Base-by-base conservation (phyloP, 2,329 filamentous ascomycete species). In the Sclerotinia nivalis region DNA sequence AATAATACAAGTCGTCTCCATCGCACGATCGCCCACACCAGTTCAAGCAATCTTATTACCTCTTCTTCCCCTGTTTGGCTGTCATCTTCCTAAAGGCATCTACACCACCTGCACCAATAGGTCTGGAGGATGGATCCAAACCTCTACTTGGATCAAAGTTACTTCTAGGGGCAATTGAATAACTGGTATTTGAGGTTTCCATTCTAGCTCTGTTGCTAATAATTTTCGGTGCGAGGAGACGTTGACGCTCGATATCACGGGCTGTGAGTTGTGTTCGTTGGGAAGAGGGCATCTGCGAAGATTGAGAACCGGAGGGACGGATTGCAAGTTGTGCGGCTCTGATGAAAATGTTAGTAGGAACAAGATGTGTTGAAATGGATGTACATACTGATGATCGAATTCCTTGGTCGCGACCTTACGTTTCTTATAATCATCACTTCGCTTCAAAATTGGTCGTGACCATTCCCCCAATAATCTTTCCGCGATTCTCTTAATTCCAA, bases 371-470 rank as follows among this genome's bases (percentile, higher is more conserved):
- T 66, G 28, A 60, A 64, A 43, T 59, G 22, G 12, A 31, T 40
- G 68, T 61, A 84, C 86, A 70, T 84, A 89, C 88, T 85, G 82
- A 75, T 88, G 85, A 77, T 90, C 88, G 73, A 87, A 89, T 68
- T 89, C 87, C 71, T 86, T 86, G 22, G 86, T 88, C 77, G 88
- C 84, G 55, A 90, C 83, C 72, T 86, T 86, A 31, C 92, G 89
- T 84, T 97, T 96, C 82, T 93, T 94, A 83, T 96, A 97, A 80
- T 97, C 93, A 76, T 97, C 93, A 72, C 92, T 97, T 75, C 93
- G 90, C 83, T 96, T 95, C 68, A 99, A 85, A 73, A 99, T 97
- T 5, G 95, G 94, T 54, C 96, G 87, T 73, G 93, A 97, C 96
- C 96, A 99, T 79, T 98, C 95, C 69, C 92, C 93, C 69, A 97